Evolutionary conservation across 73 alveolate genomes (phyloP).

Genomic region (Paramecium bursaria): DNA sequence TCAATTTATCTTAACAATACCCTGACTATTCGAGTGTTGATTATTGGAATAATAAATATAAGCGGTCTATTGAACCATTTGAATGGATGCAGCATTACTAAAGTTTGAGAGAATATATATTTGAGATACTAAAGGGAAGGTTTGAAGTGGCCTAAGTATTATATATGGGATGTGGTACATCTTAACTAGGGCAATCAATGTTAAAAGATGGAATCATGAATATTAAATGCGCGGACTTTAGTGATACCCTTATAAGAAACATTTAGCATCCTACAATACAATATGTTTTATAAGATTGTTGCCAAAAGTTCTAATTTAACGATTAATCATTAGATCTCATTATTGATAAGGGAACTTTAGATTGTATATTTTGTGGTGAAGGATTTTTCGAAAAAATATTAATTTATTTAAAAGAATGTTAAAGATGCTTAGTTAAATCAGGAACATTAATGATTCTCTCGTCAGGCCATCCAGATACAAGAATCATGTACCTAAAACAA

Average conservation of each 20-base stretch:
- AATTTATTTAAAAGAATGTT: neutral
- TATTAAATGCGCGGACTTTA: constrained; percentile 30
- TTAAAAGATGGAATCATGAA: constrained; percentile 13
- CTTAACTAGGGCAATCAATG: constrained; percentile 27
- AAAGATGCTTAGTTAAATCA: neutral
- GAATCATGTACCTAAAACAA: constrained; percentile 1
- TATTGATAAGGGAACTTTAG: constrained; percentile 44
- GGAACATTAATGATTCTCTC: constrained; percentile 23
- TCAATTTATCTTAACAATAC: constrained; percentile 7
- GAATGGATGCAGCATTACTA: constrained; percentile 42
- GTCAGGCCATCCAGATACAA: constrained; percentile 5
- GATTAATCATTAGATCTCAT: constrained; percentile 35
- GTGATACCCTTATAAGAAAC: constrained; percentile 30
- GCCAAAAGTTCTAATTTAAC: constrained; percentile 15
- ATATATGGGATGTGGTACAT: constrained; percentile 48
- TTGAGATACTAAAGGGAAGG: constrained; percentile 8
- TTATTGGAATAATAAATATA: constrained; percentile 50
- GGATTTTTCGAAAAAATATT: neutral
- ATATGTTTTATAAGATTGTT: constrained; percentile 15
- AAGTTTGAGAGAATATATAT: neutral
- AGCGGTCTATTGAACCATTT: neutral
- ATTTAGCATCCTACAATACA: neutral
- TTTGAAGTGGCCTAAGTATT: constrained; percentile 17
- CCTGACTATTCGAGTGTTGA: constrained; percentile 54
- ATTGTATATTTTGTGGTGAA: neutral